These are phyloP conservation scores for Canariomyces notabilis DNA, from an alignment of 2,329 filamentous ascomycete species.

Conservation along the genomic window DNA sequence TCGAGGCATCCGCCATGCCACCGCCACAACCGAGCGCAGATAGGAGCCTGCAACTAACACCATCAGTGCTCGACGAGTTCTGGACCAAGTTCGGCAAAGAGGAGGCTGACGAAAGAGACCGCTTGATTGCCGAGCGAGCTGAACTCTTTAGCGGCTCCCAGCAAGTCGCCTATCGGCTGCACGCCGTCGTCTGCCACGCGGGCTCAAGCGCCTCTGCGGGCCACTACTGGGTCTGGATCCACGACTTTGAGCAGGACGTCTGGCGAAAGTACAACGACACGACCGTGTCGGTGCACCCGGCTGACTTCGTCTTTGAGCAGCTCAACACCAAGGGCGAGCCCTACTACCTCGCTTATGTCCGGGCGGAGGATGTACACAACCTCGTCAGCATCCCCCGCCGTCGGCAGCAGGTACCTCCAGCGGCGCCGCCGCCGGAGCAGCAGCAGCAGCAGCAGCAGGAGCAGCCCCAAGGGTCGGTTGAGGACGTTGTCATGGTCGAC, in stretches of 20 bases:
- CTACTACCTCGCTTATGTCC: constrained; percentile 35
- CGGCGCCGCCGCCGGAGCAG: no score
- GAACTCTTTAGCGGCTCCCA: constrained; percentile 59
- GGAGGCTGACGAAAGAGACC: constrained; percentile 20
- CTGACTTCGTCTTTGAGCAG: constrained; percentile 67
- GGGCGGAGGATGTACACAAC: constrained; percentile 24
- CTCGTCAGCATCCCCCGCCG: constrained; percentile 28
- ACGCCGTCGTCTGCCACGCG: constrained; percentile 89
- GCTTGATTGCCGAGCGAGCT: constrained; percentile 33
- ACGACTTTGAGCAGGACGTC: constrained; percentile 71
- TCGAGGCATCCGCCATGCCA: background rate
- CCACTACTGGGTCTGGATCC: constrained; percentile 97
- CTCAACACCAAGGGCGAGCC: constrained; percentile 68
- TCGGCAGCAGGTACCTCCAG: background rate
- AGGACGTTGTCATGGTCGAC: constrained; percentile 1
- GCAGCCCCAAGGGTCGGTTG: background rate
- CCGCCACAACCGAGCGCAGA: background rate
- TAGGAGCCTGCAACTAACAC: background rate
- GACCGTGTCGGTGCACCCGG: constrained; percentile 63
- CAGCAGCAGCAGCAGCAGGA: no score
- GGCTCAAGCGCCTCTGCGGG: constrained; percentile 63
- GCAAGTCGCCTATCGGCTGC: constrained; percentile 71
- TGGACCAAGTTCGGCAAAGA: constrained; percentile 32
- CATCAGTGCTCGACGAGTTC: constrained; percentile 37
- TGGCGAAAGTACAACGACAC: constrained; percentile 97